phyloP scores from a whole-genome alignment of 345 rosid genomes.

The Eucalyptus camaldulensis region DNA sequence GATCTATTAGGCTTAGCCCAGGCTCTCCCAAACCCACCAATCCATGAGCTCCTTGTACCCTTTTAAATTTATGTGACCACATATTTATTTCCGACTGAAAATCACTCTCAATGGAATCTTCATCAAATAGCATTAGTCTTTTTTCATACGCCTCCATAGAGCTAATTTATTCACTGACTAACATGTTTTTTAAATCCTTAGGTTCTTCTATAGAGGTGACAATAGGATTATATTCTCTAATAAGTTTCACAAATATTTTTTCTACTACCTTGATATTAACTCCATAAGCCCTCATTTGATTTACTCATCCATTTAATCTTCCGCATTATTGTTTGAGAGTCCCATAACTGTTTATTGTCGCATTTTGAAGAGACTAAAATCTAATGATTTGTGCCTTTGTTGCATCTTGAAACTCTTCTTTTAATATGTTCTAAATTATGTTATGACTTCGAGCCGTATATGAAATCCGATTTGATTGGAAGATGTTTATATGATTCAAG shows the following conservation, averaged over 20 bases:
- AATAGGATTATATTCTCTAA: background rate
- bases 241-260: background rate
- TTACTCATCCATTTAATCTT: background rate
- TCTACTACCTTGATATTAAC: background rate
- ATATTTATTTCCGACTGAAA: too few relatives aligned
- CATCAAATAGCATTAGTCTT: too few relatives aligned
- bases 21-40: too few relatives aligned
- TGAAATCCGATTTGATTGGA: too few relatives aligned
- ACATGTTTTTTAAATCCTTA: background rate
- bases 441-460: rapidly evolving
- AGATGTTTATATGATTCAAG: background rate
- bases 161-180: background rate
- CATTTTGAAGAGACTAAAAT: background rate
- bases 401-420: background rate
- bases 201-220: background rate
- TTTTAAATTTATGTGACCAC: too few relatives aligned
- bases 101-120: too few relatives aligned
- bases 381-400: background rate
- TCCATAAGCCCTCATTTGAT: too few relatives aligned
- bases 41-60: too few relatives aligned
- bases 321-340: background rate
- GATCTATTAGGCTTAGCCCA: too few relatives aligned
- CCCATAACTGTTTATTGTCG: background rate
- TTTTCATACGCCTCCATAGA: too few relatives aligned
- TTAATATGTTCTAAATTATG: background rate